Base-by-base conservation (phyloP, 1,139 yeast genomes). In the Yamadazyma pseudoaaseri region DNA sequence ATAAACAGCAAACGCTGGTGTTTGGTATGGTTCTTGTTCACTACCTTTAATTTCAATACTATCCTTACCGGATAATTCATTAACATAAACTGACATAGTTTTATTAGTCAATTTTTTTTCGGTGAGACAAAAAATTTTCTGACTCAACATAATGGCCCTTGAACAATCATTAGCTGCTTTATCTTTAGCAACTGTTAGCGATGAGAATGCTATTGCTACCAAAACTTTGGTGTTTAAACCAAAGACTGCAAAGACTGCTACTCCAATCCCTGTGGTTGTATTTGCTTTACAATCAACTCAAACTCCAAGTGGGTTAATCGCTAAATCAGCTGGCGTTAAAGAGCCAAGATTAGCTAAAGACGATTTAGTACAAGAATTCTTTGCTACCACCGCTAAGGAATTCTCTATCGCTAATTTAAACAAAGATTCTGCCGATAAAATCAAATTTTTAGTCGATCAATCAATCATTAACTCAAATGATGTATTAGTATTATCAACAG, bases 281-380 rank as follows among this genome's bases (percentile, higher is more conserved):
- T 74, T 87, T 53, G 95, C 96, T 6, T 71, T 84, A 45, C 77
- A 76, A 33, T 49, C 78, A 3, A 84, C 96, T 6, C 66, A 70
- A 31, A 86, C 96, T 24, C 87, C 95, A 33, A 62, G 83, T 5
- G 66, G 72, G 16, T 52, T 70, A 20, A 72, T 87, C 42, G 90
- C 95, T 30, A 67, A 72, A 41, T 72, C 79, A 29, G 85, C 89
- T 12, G 72, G 70, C 32, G 86, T 76, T 31, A 89, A 87, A 62
- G 96, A 87, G 44, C 95, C 95, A 45, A 76, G 96, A 59, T 66
- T 86, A 52, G 97, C 96, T 35, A 79, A 79, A 48, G 90, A 86
- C 44, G 96, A 84, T 38, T 68, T 87, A 47, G 80, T 86, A 28
- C 67, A 70, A 42, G 78, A 79, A 48, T 75, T 83, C 54, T 86